Conservation (phyloP, 129 eudicot genomes). For the Lactuca sativa region DNA sequence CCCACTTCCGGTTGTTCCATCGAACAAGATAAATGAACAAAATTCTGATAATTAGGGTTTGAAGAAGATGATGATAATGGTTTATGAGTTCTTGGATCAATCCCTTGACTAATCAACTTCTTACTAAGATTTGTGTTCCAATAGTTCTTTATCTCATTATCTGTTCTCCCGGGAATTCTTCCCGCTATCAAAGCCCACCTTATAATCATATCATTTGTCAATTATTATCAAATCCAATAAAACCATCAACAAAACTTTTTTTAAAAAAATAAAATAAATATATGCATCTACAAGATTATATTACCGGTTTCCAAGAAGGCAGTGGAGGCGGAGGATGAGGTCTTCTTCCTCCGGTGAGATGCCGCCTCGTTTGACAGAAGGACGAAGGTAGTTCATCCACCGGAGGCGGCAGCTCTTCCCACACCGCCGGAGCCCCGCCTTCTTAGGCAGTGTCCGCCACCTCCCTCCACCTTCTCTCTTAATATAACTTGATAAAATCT, state of each 20-base stretch:
- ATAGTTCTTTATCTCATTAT: conserved; percentile 74
- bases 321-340: conserved; percentile 77
- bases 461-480: conserved; percentile 58
- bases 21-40: neutral
- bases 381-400: conserved; percentile 86
- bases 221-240: too few species aligned
- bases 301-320: conserved; percentile 74
- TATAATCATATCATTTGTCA: neutral
- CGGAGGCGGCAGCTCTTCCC: conserved; percentile 84
- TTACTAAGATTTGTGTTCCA: conserved; percentile 76
- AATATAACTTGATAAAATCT: conserved; percentile 44
- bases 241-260: neutral
- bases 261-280: neutral
- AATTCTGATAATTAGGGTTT: conserved; percentile 2
- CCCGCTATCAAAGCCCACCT: conserved; percentile 84
- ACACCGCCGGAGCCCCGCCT: conserved; percentile 62
- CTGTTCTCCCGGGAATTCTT: conserved; percentile 70
- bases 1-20: neutral
- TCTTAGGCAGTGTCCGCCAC: conserved; percentile 57
- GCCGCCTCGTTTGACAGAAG: conserved; percentile 63
- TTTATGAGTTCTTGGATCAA: conserved; percentile 74
- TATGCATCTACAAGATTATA: neutral
- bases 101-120: conserved; percentile 63
- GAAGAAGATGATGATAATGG: conserved; percentile 32
- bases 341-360: conserved; percentile 68